These are phyloP conservation scores for Nicotiana benthamiana DNA, from an alignment of 257 asterid species.

Conservation along the genomic window DNA sequence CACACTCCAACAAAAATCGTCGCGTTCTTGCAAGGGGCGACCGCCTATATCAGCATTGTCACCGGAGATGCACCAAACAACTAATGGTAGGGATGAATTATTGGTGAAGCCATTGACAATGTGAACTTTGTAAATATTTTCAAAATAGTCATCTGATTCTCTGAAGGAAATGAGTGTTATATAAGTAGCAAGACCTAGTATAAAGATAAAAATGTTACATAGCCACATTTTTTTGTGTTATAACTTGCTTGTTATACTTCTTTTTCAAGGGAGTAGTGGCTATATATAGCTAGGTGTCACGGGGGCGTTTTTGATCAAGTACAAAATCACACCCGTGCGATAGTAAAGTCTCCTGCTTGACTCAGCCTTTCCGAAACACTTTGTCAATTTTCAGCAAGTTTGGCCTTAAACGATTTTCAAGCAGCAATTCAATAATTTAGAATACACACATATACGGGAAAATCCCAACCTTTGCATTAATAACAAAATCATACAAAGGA, in stretches of 20 bases:
- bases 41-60: slow-evolving; percentile 31
- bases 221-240: slow-evolving; percentile 10
- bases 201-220: slow-evolving; percentile 7
- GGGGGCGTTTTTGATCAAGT: no score
- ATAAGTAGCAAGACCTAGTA: slow-evolving; percentile 14
- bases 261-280: neutral
- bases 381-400: no score
- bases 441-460: no score
- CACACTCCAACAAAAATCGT: slow-evolving; percentile 40
- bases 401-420: no score
- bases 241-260: neutral
- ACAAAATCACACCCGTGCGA: no score
- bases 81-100: slow-evolving; percentile 45
- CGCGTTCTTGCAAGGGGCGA: slow-evolving; percentile 45
- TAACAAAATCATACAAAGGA: no score
- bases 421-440: no score
- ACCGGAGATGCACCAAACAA: slow-evolving; percentile 35
- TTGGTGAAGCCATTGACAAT: slow-evolving; percentile 49
- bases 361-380: no score
- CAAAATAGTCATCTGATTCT: neutral
- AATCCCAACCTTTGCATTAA: no score
- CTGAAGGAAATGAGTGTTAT: slow-evolving; percentile 4
- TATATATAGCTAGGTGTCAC: neutral
- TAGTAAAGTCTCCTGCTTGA: no score
- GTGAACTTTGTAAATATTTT: slow-evolving; percentile 22